A percentile compares a stretch with the other conserved stretches of the same genome.
Conservation (phyloP, 1,284 basidiomycete genomes). For the Cryptococcus sp. region DNA sequence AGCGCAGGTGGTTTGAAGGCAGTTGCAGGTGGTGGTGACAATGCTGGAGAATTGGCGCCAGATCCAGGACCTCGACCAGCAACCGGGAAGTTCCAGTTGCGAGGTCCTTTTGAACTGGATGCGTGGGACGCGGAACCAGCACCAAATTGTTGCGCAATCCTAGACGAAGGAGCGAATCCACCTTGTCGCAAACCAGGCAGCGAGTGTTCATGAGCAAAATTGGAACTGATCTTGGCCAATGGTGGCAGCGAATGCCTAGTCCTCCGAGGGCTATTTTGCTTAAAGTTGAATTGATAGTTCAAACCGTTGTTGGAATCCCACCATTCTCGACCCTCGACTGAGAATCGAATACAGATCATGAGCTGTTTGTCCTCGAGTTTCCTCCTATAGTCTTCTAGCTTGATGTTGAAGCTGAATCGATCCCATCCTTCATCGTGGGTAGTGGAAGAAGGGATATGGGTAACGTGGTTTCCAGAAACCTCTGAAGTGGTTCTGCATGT, state of each 20-base stretch:
- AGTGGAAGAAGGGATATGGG: slow-evolving; percentile 44
- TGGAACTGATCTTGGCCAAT: slow-evolving; percentile 10
- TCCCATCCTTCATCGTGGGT: slow-evolving; percentile 50
- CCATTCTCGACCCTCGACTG: slow-evolving; percentile 48
- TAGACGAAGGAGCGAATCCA: slow-evolving; percentile 7
- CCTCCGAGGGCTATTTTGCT: slow-evolving; percentile 30
- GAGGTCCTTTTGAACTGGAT: slow-evolving; percentile 12
- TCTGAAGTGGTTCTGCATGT: slow-evolving; percentile 51
- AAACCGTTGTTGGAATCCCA: slow-evolving; percentile 51
- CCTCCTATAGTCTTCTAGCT: slow-evolving; percentile 67
- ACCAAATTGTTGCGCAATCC: not conserved
- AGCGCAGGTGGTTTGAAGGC: slow-evolving; percentile 37
- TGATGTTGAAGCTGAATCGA: slow-evolving; percentile 55
- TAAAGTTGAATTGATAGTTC: slow-evolving; percentile 52
- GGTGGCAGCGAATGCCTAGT: slow-evolving; percentile 20
- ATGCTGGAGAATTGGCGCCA: slow-evolving; percentile 26
- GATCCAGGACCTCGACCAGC: slow-evolving; percentile 1
- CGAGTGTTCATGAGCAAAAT: slow-evolving; percentile 2
- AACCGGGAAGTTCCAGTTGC: slow-evolving; percentile 36
- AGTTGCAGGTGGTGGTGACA: slow-evolving; percentile 24
- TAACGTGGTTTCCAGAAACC: slow-evolving; percentile 48
- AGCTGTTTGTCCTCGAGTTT: slow-evolving; percentile 63
- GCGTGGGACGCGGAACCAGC: not conserved
- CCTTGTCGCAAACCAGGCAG: slow-evolving; percentile 21
- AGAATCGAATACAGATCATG: slow-evolving; percentile 63